phyloP scores from a whole-genome alignment of 2,329 filamentous ascomycete genomes.

The Incumbomyces lentus region DNA sequence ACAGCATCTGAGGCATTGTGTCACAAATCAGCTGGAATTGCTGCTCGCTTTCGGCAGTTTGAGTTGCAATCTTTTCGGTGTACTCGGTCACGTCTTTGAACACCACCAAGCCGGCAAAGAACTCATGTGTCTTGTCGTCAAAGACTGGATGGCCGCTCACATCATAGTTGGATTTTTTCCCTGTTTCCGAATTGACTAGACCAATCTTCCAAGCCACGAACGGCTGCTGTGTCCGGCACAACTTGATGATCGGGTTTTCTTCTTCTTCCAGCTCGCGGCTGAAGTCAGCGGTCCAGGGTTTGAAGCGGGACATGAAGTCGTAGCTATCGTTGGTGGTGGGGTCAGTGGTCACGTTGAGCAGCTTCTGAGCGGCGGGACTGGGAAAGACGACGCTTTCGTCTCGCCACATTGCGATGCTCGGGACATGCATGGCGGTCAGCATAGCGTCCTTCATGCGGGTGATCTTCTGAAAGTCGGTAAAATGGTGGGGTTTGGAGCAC shows the following conservation, averaged over 20 bases:
- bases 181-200: constrained; percentile 46
- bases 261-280: constrained; percentile 44
- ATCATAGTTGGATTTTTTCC: constrained; percentile 51
- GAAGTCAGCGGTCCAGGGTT: constrained; percentile 58
- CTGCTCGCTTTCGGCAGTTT: constrained; percentile 60
- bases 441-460: constrained; percentile 67
- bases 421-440: constrained; percentile 63
- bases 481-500: constrained; percentile 44
- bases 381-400: constrained; percentile 64
- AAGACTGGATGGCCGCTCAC: constrained; percentile 56
- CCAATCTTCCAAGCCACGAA: constrained; percentile 54
- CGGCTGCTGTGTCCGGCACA: constrained; percentile 51
- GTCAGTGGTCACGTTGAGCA: constrained; percentile 39
- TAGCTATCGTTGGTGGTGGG: constrained; percentile 37
- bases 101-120: constrained; percentile 61
- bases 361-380: constrained; percentile 52
- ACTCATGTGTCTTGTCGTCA: constrained; percentile 59
- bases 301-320: constrained; percentile 51
- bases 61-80: constrained; percentile 56
- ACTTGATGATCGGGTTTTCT: constrained; percentile 57
- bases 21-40: constrained; percentile 69
- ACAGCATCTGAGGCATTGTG: constrained; percentile 60
- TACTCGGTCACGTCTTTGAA: constrained; percentile 64
- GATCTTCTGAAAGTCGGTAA: constrained; percentile 62
- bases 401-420: constrained; percentile 71